Conservation (phyloP, 176 grass and related monocot species). For the Raddia distichophylla region DNA sequence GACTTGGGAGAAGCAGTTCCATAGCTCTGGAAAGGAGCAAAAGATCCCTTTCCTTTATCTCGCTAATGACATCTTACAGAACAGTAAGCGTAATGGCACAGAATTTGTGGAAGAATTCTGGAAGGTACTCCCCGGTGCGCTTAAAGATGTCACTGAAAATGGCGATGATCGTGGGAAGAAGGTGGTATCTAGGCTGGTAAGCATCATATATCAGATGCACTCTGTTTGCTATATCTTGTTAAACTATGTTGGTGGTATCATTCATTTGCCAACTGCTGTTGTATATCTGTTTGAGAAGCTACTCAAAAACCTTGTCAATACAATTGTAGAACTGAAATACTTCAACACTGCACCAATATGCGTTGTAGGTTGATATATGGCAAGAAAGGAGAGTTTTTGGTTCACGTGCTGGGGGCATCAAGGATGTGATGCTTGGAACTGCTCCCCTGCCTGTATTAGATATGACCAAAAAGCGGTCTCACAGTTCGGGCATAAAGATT, state of each 20-base stretch:
- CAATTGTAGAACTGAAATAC: background rate
- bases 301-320: background rate
- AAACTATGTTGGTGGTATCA: background rate
- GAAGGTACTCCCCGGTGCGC: slow-evolving; percentile 90
- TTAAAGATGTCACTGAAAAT: slow-evolving; percentile 76
- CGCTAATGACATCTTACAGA: slow-evolving; percentile 98
- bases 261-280: background rate
- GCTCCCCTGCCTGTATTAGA: slow-evolving; percentile 75
- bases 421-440: slow-evolving; percentile 85
- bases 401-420: slow-evolving; percentile 73
- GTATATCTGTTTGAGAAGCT: slow-evolving; percentile 28
- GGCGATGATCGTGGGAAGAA: slow-evolving; percentile 81
- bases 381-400: slow-evolving; percentile 99
- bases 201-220: slow-evolving; percentile 21
- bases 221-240: background rate
- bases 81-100: slow-evolving; percentile 90
- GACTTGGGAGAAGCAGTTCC: slow-evolving; percentile 95
- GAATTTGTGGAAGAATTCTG: slow-evolving; percentile 99
- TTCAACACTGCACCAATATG: slow-evolving; percentile 12
- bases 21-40: slow-evolving; percentile 72
- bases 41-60: slow-evolving; percentile 86
- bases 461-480: slow-evolving; percentile 82
- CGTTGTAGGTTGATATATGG: slow-evolving; percentile 89
- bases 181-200: slow-evolving; percentile 78
- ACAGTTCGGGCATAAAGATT: slow-evolving; percentile 73